Base-by-base conservation (phyloP, 177 flowering plant species). In the Tripterygium wilfordii region DNA sequence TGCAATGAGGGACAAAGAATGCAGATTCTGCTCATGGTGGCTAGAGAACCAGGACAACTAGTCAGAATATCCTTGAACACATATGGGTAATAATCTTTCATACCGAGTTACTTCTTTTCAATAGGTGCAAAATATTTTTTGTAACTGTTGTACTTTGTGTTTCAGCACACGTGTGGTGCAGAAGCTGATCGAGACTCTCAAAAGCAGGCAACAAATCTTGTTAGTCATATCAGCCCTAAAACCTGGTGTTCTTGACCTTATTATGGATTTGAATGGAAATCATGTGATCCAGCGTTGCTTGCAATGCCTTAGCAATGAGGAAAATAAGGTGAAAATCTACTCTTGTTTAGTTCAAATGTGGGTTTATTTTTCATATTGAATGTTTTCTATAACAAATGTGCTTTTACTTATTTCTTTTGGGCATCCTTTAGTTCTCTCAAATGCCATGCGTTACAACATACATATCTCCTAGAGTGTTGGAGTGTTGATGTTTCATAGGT, bases 121-220 rank as follows among this genome's bases (percentile, higher is more conserved):
- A n/a, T n/a, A n/a, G n/a, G n/a, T n/a, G n/a, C n/a, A n/a, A n/a
- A n/a, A n/a, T n/a, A n/a, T n/a, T n/a, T n/a, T n/a, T n/a, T n/a
- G n/a, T n/a, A n/a, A n/a, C n/a, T n/a, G n/a, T n/a, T n/a, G n/a
- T n/a, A n/a, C n/a, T n/a, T n/a, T n/a, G n/a, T n/a, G n/a, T n/a
- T n/a, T 32, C 73, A 90, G 98, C 15, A 90, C 95, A 5, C 82
- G 98, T 1, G 85, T 63, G 25, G 83, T 90, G 4, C 96, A 90
- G 67, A 90, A 78, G 67, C 53, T 90, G 70, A 77, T 90, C 17
- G 82, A 73, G 54, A 80, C 81, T 57, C 65, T 85, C 28, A 79
- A 55, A 50, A 75, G 83, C 4, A 61, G 66, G 60, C 61, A 82
- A 52, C 83, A 85, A 51, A 76, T 79, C 43, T 64, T 59, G 0